phyloP scores from a whole-genome alignment of 2,329 filamentous ascomycete species.

The Chrysoporthe puriensis region DNA sequence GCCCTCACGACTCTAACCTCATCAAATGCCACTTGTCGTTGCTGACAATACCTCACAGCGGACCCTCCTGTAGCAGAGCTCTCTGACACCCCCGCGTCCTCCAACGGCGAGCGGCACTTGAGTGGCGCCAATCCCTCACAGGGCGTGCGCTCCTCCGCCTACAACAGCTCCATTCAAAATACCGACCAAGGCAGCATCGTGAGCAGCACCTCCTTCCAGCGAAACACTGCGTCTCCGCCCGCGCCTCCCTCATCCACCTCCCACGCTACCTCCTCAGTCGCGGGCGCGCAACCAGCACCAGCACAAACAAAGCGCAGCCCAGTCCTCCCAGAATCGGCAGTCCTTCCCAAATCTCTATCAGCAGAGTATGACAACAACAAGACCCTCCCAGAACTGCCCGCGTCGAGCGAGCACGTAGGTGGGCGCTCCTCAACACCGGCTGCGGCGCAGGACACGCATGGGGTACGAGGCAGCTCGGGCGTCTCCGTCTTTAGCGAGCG shows the following conservation, averaged over 20 bases:
- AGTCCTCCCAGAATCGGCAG: conserved; percentile 21
- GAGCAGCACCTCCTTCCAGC: conserved; percentile 32
- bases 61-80: conserved; percentile 52
- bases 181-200: conserved; percentile 40
- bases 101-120: conserved; percentile 41
- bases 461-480: conserved; percentile 40
- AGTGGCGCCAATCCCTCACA: conserved; percentile 32
- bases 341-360: conserved; percentile 27
- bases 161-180: conserved; percentile 33
- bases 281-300: conserved; percentile 1
- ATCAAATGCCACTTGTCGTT: background rate
- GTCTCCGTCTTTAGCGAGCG: conserved; percentile 47
- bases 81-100: conserved; percentile 45
- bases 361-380: conserved; percentile 15
- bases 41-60: conserved; percentile 34
- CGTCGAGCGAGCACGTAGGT: conserved; percentile 5
- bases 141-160: conserved; percentile 37
- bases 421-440: background rate
- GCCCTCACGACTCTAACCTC: conserved; percentile 21
- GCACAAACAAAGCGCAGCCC: conserved; percentile 1
- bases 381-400: conserved; percentile 16
- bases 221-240: conserved; percentile 12
- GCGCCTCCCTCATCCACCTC: conserved; percentile 21
- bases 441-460: conserved; percentile 1
- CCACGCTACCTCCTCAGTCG: conserved; percentile 13